Evolutionary conservation across 2,329 filamentous ascomycete species (phyloP).

Genomic region (Sporothrix schenckii): DNA sequence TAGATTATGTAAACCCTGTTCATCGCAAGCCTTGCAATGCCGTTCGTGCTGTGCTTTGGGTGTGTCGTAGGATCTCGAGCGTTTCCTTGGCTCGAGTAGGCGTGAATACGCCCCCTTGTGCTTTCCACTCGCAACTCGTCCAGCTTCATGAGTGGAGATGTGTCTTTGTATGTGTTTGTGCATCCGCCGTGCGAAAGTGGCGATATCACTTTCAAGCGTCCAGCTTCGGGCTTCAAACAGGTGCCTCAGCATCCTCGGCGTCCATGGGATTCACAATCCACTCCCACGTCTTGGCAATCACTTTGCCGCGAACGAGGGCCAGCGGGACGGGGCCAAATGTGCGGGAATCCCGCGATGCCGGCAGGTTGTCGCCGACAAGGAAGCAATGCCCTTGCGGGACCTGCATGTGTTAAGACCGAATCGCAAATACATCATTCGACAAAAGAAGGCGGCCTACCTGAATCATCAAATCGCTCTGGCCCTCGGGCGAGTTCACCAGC

Average conservation of each 20-base stretch:
- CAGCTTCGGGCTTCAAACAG: constrained; percentile 12
- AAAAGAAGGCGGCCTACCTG: constrained; percentile 55
- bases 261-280: constrained; percentile 52
- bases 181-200: background rate
- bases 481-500: constrained; percentile 62
- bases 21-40: background rate
- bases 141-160: background rate
- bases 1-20: constrained; percentile 35
- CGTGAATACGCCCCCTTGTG: no score
- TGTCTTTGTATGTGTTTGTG: background rate
- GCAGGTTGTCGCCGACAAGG: constrained; percentile 84
- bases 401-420: constrained; percentile 48
- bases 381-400: constrained; percentile 92
- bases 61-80: background rate
- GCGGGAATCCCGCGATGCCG: constrained; percentile 82
- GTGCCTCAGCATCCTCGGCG: constrained; percentile 6
- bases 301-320: constrained; percentile 80
- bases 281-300: constrained; percentile 62
- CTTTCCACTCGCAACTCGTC: background rate
- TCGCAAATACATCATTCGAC: background rate
- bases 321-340: constrained; percentile 84
- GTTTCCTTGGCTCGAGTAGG: background rate
- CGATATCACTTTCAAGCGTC: no score
- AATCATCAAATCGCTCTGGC: constrained; percentile 59
- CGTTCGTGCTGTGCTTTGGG: background rate